Base-by-base conservation (phyloP, 2,329 filamentous ascomycete genomes). In the Diplodia mutila region DNA sequence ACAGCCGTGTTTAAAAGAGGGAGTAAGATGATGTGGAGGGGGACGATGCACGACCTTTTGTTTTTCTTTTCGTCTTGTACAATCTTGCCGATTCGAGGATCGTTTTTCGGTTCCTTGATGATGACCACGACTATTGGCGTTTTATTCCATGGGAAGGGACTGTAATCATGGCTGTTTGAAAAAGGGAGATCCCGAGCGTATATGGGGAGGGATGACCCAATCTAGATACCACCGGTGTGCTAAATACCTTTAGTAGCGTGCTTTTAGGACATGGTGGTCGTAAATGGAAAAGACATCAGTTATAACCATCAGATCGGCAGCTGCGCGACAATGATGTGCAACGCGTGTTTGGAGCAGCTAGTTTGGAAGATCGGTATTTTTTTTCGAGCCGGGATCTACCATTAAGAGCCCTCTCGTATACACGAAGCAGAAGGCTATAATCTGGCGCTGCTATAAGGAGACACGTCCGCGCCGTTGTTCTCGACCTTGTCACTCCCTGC, bases 71-170 rank as follows among this genome's bases (percentile, higher is more conserved):
- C 32, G 32, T 34, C 34, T 51, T 63, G 59, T 63, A 63, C 59
- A 63, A 27, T 51, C 8, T 63, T 51, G 49, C 46, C 46, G 59
- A 21, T 21, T 21, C 39, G 27, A 21, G 18, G 59, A 51, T 16
- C 6, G 8, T 8, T 25, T 49, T 61, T 32, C 9, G 6, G n/a
- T n/a, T 12, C 39, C 59, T 29, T 42, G 59, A 27, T 51, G 42
- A 51, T 51, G 25, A 39, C 39, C 14, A 51, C 46, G 46, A 63
- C n/a, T 29, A 63, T 63, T 63, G 59, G 59, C 59, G 59, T 63
- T 63, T 48, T 23, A 25, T 39, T 34, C 11, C 29, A n/a, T n/a
- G n/a, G 9, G 57, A 39, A 25, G 12, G 9, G 27, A 32, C 27
- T 42, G 32, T n/a, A 27, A 55, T 37, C 18, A 21, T 34, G 11